Evolutionary conservation across 2,329 filamentous ascomycete species (phyloP).

Genomic region (Scedosporium dehoogii): DNA sequence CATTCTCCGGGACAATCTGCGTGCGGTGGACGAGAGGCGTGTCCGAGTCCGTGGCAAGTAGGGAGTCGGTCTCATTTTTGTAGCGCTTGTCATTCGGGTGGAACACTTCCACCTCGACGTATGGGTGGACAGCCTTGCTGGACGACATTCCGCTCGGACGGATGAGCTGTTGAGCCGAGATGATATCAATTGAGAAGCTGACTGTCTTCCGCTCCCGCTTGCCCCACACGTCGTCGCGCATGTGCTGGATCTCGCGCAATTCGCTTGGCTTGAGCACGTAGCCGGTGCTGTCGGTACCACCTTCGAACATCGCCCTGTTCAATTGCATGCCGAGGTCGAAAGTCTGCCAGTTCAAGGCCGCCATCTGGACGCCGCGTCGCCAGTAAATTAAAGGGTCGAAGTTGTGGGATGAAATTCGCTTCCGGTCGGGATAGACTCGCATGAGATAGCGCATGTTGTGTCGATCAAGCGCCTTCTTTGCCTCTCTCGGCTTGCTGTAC

Average conservation of each 20-base stretch:
- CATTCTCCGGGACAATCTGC: conserved; percentile 73
- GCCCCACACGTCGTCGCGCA: conserved; percentile 39
- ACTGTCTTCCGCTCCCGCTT: conserved; percentile 76
- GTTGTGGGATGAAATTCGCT: conserved; percentile 78
- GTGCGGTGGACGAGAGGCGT: conserved; percentile 71
- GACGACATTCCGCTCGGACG: conserved; percentile 47
- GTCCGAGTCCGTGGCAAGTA: conserved; percentile 31
- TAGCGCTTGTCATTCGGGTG: conserved; percentile 89
- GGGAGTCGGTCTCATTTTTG: conserved; percentile 65
- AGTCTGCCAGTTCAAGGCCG: conserved; percentile 95
- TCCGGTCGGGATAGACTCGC: conserved; percentile 82
- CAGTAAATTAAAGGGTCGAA: conserved; percentile 92
- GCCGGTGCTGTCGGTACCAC: conserved; percentile 73
- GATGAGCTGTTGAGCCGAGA: conserved; percentile 92
- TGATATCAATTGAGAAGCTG: conserved; percentile 75
- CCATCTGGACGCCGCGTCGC: conserved; percentile 96
- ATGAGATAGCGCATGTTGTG: conserved; percentile 91
- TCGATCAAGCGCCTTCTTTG: conserved; percentile 68
- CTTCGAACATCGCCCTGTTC: conserved; percentile 96
- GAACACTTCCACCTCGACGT: conserved; percentile 90
- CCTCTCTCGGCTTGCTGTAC: conserved; percentile 64
- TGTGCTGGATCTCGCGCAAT: conserved; percentile 61
- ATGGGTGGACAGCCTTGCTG: conserved; percentile 75
- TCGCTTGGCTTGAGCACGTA: conserved; percentile 91
- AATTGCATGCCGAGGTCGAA: conserved; percentile 93